Conservation (phyloP, 2,329 filamentous ascomycete genomes). For the Fusarium guadeloupense region DNA sequence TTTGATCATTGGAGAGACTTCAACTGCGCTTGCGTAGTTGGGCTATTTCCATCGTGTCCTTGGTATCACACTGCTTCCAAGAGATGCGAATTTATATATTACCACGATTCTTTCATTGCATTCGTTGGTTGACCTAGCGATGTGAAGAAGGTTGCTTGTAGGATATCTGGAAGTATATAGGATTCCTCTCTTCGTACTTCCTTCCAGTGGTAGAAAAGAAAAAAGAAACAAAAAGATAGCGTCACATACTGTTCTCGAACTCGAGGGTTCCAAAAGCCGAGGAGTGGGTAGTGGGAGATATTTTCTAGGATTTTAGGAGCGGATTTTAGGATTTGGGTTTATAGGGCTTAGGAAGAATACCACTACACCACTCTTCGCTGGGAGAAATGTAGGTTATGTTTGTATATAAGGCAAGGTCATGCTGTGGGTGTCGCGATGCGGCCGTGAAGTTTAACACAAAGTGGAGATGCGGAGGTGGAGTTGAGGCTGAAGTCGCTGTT, state of each 20-base stretch:
- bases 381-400: not conserved
- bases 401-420: not conserved
- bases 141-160: slow-evolving; percentile 32
- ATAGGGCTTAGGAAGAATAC: not conserved
- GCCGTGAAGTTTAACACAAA: not conserved
- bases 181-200: not conserved
- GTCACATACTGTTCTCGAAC: not conserved
- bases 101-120: slow-evolving; percentile 34
- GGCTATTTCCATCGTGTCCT: slow-evolving; percentile 32
- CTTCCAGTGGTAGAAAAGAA: not conserved
- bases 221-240: not conserved
- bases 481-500: too few relatives aligned
- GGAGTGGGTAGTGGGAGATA: not conserved
- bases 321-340: not conserved
- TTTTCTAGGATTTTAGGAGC: not conserved
- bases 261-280: not conserved
- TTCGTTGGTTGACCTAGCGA: slow-evolving; percentile 34
- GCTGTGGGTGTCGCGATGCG: not conserved
- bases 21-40: slow-evolving; percentile 31
- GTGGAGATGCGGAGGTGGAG: not conserved
- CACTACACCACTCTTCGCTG: not conserved
- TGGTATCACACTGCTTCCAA: slow-evolving; percentile 43
- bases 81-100: slow-evolving; percentile 23
- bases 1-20: slow-evolving; percentile 30
- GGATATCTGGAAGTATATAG: too few relatives aligned